These are phyloP conservation scores for Podaxis sp. DNA, from an alignment of 768 basidiomycete species.

Conservation along the genomic window DNA sequence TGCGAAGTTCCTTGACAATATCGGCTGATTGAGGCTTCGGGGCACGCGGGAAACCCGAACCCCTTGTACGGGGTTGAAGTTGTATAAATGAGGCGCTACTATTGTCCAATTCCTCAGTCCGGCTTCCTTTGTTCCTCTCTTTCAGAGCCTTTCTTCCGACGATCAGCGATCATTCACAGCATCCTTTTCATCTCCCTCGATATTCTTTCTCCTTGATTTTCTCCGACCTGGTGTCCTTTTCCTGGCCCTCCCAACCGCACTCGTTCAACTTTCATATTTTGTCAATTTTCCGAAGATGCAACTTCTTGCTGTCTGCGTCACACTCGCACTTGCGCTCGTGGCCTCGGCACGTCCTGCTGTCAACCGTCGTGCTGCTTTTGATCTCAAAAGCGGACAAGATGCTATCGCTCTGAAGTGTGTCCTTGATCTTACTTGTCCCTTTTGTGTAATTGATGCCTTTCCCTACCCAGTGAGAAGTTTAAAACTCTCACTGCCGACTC, in stretches of 20 bases:
- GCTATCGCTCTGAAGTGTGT: constrained; percentile 37
- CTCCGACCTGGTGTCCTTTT: constrained; percentile 25
- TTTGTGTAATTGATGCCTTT: background rate
- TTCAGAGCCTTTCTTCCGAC: constrained; percentile 13
- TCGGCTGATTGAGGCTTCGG: too few species aligned
- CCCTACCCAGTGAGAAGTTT: constrained; percentile 26
- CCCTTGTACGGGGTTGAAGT: constrained; percentile 20
- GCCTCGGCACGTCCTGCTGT: constrained; percentile 29
- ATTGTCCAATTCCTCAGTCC: constrained; percentile 5
- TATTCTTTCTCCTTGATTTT: background rate
- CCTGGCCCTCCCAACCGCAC: constrained; percentile 13
- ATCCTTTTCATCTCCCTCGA: constrained; percentile 6
- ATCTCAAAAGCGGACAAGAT: constrained; percentile 35
- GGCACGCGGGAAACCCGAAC: too few species aligned
- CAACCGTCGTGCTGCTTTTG: constrained; percentile 25
- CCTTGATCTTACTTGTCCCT: constrained; percentile 11
- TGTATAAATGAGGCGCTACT: constrained; percentile 28
- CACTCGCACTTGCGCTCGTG: constrained; percentile 26
- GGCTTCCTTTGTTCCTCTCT: constrained; percentile 12
- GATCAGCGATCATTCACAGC: constrained; percentile 22
- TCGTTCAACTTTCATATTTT: background rate
- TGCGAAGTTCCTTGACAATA: too few species aligned
- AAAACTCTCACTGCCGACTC: constrained; percentile 27
- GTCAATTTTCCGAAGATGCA: constrained; percentile 18
- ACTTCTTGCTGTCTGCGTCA: constrained; percentile 35